phyloP scores from a whole-genome alignment of 331 rosid species.

The Quercus lobata region DNA sequence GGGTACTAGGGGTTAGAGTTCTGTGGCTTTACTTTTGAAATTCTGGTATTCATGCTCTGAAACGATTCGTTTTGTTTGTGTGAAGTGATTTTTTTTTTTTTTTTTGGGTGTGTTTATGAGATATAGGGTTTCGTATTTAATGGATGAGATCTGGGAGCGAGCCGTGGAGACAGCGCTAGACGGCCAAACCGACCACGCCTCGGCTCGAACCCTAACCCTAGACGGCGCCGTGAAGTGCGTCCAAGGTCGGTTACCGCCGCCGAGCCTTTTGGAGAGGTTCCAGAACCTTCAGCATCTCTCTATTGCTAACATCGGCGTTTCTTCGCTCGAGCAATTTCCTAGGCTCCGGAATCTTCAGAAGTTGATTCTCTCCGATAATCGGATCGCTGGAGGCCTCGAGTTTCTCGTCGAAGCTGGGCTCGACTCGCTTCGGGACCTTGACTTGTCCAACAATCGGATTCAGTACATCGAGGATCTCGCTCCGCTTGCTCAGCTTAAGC shows the following conservation, averaged over 20 bases:
- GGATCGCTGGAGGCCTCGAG: constrained; percentile 84
- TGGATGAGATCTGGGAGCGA: constrained; percentile 98
- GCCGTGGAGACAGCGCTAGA: constrained; percentile 91
- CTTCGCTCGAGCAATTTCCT: constrained; percentile 92
- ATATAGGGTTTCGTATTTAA: constrained; percentile 48
- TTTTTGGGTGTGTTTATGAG: constrained; percentile 33
- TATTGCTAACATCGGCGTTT: constrained; percentile 82
- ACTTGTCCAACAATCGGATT: constrained; percentile 84
- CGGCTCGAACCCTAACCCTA: constrained; percentile 68
- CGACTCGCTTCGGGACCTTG: constrained; percentile 77
- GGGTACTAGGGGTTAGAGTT: no score
- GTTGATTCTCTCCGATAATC: constrained; percentile 74
- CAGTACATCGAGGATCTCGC: constrained; percentile 82
- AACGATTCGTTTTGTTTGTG: neutral
- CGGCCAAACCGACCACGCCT: constrained; percentile 66
- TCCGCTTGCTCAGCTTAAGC: constrained; percentile 80
- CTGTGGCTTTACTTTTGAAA: neutral
- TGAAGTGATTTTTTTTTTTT: neutral
- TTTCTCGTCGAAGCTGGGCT: constrained; percentile 74
- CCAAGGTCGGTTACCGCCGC: constrained; percentile 85
- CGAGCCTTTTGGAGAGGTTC: constrained; percentile 70
- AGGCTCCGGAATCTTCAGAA: constrained; percentile 62
- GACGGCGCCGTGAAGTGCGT: constrained; percentile 94
- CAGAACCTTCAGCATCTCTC: constrained; percentile 87
- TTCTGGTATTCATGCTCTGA: constrained; percentile 5